A percentile compares a stretch with the other conserved stretches of the same genome.
phyloP scores from a whole-genome alignment of 805 yeast genomes.

The Lipomyces kockii region DNA sequence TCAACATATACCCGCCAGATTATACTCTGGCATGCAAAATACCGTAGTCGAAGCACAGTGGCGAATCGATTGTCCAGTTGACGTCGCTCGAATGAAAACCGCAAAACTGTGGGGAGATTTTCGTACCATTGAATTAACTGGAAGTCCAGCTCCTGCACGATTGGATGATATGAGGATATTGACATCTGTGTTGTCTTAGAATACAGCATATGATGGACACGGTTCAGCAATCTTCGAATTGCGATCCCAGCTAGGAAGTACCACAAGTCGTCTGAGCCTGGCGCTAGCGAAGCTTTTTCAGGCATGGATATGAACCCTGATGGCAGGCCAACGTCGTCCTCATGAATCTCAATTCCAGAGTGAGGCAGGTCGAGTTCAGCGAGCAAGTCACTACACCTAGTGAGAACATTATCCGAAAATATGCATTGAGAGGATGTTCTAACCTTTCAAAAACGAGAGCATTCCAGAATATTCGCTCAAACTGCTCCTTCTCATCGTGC shows the following conservation, averaged over 20 bases:
- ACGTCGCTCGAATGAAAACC: slow-evolving; percentile 17
- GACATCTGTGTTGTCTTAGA: slow-evolving; percentile 20
- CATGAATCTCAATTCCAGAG: slow-evolving; percentile 25
- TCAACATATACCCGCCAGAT: slow-evolving; percentile 30
- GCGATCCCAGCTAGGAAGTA: slow-evolving; percentile 27
- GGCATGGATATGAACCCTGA: slow-evolving; percentile 16
- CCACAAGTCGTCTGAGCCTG: slow-evolving; percentile 31
- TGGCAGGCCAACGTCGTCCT: slow-evolving; percentile 26
- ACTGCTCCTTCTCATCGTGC: slow-evolving; percentile 17
- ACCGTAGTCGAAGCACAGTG: slow-evolving; percentile 23
- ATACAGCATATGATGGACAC: slow-evolving; percentile 28
- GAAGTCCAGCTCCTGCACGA: slow-evolving; percentile 30
- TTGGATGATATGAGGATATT: slow-evolving; percentile 25
- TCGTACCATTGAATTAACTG: slow-evolving; percentile 33
- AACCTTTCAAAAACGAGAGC: slow-evolving; percentile 26
- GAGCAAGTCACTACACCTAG: slow-evolving; percentile 18
- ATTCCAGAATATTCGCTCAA: slow-evolving; percentile 29
- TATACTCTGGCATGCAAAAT: slow-evolving; percentile 28
- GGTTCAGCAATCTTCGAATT: slow-evolving; percentile 23
- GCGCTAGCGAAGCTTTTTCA: slow-evolving; percentile 8
- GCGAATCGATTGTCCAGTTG: slow-evolving; percentile 15
- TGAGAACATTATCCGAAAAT: background rate
- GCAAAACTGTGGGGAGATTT: slow-evolving; percentile 12
- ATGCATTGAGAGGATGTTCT: background rate
- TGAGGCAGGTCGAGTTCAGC: slow-evolving; percentile 30